phyloP scores from a whole-genome alignment of 192 early-diverging fungal species.

The Anaeromyces robustus region DNA sequence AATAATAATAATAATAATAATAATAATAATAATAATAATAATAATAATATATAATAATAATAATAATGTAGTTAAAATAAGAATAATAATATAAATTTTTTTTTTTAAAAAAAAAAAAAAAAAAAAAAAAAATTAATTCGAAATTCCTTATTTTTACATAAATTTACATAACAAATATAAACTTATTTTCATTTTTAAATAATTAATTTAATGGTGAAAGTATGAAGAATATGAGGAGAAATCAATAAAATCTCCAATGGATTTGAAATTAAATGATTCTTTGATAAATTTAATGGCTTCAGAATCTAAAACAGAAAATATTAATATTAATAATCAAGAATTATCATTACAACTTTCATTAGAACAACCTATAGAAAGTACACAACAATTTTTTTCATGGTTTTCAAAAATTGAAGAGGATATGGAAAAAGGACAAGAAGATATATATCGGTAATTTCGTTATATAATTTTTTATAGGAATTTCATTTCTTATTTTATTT shows the following conservation, averaged over 20 bases:
- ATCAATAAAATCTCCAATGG: neutral
- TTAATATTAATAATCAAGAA: neutral
- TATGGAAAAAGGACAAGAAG: slow-evolving; percentile 78
- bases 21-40: too few species aligned
- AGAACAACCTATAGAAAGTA: slow-evolving; percentile 59
- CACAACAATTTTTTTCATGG: slow-evolving; percentile 92
- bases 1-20: too few species aligned
- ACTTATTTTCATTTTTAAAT: too few species aligned
- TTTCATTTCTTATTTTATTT: too few species aligned
- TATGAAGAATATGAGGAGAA: neutral
- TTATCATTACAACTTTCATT: neutral
- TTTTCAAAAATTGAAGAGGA: slow-evolving; percentile 61
- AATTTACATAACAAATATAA: too few species aligned
- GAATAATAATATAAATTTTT: too few species aligned
- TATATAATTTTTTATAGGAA: too few species aligned
- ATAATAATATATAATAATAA: too few species aligned
- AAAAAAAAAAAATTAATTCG: too few species aligned
- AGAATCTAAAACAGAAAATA: neutral
- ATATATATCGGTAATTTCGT: slow-evolving; percentile 63
- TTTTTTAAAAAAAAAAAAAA: too few species aligned
- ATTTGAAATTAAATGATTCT: neutral
- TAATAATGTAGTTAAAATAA: too few species aligned
- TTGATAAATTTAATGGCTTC: neutral
- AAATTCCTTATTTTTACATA: too few species aligned
- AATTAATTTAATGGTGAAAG: neutral